Evolutionary conservation across 805 yeast genomes (phyloP), one percentile per base, ranked within the genome.

Genomic region (Teunomyces gatunensis): DNA sequence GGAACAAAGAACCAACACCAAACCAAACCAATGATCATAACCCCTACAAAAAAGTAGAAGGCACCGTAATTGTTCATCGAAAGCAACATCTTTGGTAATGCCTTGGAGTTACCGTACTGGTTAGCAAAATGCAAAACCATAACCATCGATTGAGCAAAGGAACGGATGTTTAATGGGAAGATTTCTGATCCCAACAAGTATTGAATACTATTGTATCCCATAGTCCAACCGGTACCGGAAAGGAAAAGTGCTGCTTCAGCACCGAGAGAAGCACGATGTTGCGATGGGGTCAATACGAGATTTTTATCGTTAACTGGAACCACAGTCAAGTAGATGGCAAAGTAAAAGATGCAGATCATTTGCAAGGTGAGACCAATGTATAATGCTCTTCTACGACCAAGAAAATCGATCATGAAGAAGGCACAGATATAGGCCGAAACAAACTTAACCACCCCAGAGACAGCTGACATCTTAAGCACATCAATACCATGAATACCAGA

Each of bases 1-100:
- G 64, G 64, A 42, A 59, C 50, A 40, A 54, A 59, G 57, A 59
- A 59, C 61, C 61, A 59, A 32, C 57, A 54, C 63, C 63, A 59
- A 51, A 50, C 47, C 45, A 59, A 54, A 9, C 54, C 41, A 6
- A 56, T n/a, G 10, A 44, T 17, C 49, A 55, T 51, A 12, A 59
- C 53, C 10, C 55, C 60, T 4, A 50, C 47, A 47, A 59, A 59
- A 49, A 59, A 56, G 54, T 54, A 59, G 50, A 59, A 58, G 4
- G 64, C 60, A 33, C 64, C 64, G 35, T 42, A 50, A 15, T 58
- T 53, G 35, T 55, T 23, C 61, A 59, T 47, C 21, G 58, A 46
- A 29, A 59, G 35, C 54, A 59, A 50, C 64, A 59, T 58, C 48
- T 50, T 51, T 13, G 64, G 64, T 29, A 59, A 48, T 3, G 64